These are phyloP conservation scores for Brettanomyces anomalus DNA, from an alignment of 805 yeast genomes.

Conservation along the genomic window DNA sequence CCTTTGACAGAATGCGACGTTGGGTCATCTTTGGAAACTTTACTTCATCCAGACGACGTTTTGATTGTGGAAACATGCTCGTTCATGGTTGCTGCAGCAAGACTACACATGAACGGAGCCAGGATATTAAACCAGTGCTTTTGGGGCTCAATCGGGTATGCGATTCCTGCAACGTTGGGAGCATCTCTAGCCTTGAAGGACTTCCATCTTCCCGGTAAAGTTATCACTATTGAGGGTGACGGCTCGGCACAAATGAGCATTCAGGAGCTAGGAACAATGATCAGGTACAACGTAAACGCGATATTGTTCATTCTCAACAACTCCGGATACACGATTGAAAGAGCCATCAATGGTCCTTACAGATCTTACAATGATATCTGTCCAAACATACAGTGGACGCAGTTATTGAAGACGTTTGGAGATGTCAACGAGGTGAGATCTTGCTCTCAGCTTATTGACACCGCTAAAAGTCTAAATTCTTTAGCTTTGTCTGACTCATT, in stretches of 20 bases:
- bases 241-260: slow-evolving; percentile 49
- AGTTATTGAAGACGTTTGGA: slow-evolving; percentile 60
- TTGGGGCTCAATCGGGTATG: slow-evolving; percentile 45
- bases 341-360: slow-evolving; percentile 40
- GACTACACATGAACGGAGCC: slow-evolving; percentile 28
- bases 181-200: slow-evolving; percentile 36
- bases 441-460: slow-evolving; percentile 26
- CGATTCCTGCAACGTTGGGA: slow-evolving; percentile 43
- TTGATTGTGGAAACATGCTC: slow-evolving; percentile 39
- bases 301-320: slow-evolving; percentile 38
- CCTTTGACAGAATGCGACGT: slow-evolving; percentile 27
- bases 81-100: slow-evolving; percentile 35
- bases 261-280: slow-evolving; percentile 37
- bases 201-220: slow-evolving; percentile 28
- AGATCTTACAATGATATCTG: slow-evolving; percentile 43
- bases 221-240: slow-evolving; percentile 41
- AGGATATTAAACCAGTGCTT: slow-evolving; percentile 29
- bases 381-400: slow-evolving; percentile 56
- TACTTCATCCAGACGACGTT: slow-evolving; percentile 30
- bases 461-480: slow-evolving; percentile 27
- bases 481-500: slow-evolving; percentile 27
- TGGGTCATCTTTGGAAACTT: slow-evolving; percentile 25
- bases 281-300: slow-evolving; percentile 33
- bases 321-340: slow-evolving; percentile 43
- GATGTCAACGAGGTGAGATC: slow-evolving; percentile 30